phyloP scores from a whole-genome alignment of 805 yeast species.

The Cyberlindnera xylosilytica region DNA sequence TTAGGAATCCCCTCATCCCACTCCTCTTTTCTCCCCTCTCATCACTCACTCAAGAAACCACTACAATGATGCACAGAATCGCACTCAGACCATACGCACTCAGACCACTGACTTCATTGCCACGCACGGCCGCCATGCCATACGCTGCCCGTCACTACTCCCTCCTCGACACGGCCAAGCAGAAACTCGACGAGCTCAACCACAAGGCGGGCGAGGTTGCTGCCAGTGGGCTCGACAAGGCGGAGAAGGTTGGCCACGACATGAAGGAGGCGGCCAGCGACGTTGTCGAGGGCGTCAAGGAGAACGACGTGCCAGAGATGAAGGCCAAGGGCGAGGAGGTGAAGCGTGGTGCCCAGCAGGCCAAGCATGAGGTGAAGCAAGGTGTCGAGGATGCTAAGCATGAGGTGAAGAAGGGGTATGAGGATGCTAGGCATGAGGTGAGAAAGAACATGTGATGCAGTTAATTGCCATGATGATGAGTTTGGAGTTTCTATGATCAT shows the following conservation, averaged over 20 bases:
- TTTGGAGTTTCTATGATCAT: too few species aligned
- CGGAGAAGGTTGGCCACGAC: constrained; percentile 15
- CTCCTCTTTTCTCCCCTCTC: neutral
- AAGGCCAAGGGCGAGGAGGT: constrained; percentile 6
- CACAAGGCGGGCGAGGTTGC: constrained; percentile 26
- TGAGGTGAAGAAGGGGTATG: constrained; percentile 6
- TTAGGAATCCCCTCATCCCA: too few species aligned
- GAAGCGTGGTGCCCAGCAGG: neutral
- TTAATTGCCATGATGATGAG: neutral
- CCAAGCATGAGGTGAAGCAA: constrained; percentile 4
- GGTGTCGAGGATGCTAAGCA: constrained; percentile 2
- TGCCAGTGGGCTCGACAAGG: constrained; percentile 19
- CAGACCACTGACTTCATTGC: neutral
- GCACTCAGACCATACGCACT: neutral
- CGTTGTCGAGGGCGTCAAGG: constrained; percentile 6
- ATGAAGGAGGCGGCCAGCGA: constrained; percentile 15
- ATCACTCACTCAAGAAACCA: neutral
- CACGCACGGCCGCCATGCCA: neutral
- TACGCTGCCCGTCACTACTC: constrained; percentile 17
- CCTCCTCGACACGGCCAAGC: constrained; percentile 22
- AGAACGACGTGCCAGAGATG: constrained; percentile 4
- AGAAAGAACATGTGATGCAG: constrained; percentile 1
- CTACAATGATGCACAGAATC: neutral
- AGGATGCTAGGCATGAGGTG: constrained; percentile 13
- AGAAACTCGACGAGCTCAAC: constrained; percentile 22